Conservation (phyloP, 2,329 filamentous ascomycete genomes). For the Beauveria caledonica region DNA sequence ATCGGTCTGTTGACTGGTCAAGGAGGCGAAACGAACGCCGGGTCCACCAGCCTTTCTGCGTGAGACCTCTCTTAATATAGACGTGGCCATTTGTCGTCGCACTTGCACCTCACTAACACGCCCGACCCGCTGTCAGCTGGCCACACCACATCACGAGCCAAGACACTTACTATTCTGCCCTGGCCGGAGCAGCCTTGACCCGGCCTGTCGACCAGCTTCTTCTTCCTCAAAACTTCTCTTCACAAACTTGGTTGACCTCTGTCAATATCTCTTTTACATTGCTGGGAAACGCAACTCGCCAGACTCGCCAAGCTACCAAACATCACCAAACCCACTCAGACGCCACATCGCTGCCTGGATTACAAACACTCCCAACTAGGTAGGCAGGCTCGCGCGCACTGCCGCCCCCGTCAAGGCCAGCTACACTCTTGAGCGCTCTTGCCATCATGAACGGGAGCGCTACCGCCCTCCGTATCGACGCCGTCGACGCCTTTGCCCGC, state of each 20-base stretch:
- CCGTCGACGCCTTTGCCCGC: constrained; percentile 46
- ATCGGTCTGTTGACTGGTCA: too few relatives aligned
- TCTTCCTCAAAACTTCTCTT: background rate
- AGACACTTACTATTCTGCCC: background rate
- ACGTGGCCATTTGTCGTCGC: background rate
- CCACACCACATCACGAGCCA: constrained; percentile 5
- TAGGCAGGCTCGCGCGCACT: background rate
- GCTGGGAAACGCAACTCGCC: background rate
- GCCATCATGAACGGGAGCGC: constrained; percentile 5
- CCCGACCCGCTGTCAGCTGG: constrained; percentile 3
- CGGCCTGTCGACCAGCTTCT: background rate
- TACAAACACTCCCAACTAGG: background rate
- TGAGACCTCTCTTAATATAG: background rate
- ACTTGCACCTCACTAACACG: background rate
- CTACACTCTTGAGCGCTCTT: background rate
- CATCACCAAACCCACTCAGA: background rate
- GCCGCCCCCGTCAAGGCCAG: background rate
- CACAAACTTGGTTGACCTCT: too few relatives aligned
- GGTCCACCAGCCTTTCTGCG: too few relatives aligned
- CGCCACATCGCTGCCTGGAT: background rate
- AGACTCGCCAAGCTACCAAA: background rate
- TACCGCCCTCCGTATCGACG: constrained; percentile 41
- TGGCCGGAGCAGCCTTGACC: background rate
- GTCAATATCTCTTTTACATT: background rate
- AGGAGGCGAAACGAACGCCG: background rate